phyloP scores from a whole-genome alignment of 1,284 basidiomycete species.

The Rhodotorula sp. region DNA sequence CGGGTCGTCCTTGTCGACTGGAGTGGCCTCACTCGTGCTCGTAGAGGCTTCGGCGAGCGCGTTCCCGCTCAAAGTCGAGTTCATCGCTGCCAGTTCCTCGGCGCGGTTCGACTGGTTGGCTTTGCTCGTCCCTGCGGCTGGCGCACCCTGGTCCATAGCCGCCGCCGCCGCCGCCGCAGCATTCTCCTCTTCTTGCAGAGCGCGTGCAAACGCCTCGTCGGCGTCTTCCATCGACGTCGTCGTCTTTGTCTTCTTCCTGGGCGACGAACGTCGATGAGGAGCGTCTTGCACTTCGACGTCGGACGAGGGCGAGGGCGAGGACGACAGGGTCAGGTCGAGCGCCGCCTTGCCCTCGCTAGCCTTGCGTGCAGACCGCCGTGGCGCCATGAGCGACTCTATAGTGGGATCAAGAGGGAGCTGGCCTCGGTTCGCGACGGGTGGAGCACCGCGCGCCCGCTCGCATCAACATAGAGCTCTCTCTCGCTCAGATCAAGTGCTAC shows the following conservation, averaged over 20 bases:
- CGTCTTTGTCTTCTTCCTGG: neutral
- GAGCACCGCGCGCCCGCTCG: too few relatives aligned
- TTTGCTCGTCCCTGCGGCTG: neutral
- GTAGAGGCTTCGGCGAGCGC: neutral
- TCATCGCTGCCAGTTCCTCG: too few relatives aligned
- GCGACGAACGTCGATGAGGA: neutral
- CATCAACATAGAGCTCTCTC: too few relatives aligned
- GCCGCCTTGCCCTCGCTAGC: neutral
- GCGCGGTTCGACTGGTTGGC: neutral
- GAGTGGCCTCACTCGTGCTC: too few relatives aligned
- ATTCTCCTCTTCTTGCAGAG: slow-evolving; percentile 12
- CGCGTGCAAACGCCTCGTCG: slow-evolving; percentile 3
- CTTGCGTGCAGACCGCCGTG: too few relatives aligned
- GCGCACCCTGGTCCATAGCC: too few relatives aligned
- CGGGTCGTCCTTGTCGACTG: slow-evolving; percentile 5
- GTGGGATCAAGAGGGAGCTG: too few relatives aligned
- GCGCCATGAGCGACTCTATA: too few relatives aligned
- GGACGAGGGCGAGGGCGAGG: neutral
- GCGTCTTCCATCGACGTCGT: neutral
- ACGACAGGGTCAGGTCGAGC: neutral
- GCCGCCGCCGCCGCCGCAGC: neutral
- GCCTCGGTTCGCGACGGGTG: too few relatives aligned
- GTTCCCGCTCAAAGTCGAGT: neutral
- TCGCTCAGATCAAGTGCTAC: too few relatives aligned
- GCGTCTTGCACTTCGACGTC: neutral